Percentiles rank a stretch among this genome's conserved stretches.
These are phyloP conservation scores for Arthroderma sp. DNA, from an alignment of 2,329 filamentous ascomycete genomes.

Conservation along the genomic window DNA sequence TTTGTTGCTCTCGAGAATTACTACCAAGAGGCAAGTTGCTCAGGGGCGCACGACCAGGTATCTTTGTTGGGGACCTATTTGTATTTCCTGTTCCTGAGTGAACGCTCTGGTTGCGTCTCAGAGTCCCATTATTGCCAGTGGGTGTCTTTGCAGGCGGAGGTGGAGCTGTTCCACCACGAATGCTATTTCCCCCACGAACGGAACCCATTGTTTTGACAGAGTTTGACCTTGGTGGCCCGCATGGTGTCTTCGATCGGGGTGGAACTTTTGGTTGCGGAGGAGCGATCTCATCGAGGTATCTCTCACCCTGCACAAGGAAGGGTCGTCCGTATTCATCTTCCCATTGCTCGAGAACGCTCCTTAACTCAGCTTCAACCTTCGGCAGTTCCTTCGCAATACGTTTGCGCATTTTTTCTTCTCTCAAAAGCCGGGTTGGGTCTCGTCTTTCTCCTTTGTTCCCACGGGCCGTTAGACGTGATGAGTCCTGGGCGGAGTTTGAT, in stretches of 20 bases:
- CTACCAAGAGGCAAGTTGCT: constrained; percentile 38
- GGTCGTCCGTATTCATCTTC: constrained; percentile 89
- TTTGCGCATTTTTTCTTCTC: constrained; percentile 98
- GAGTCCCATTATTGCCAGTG: constrained; percentile 24
- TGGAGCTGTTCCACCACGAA: constrained; percentile 28
- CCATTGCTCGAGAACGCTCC: constrained; percentile 69
- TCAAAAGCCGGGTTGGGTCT: constrained; percentile 81
- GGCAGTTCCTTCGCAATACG: constrained; percentile 90
- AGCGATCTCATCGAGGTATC: constrained; percentile 73
- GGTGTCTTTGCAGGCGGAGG: constrained; percentile 34
- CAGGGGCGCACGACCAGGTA: constrained; percentile 35
- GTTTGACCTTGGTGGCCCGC: constrained; percentile 17
- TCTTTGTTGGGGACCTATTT: constrained; percentile 35
- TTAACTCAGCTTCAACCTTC: constrained; percentile 75
- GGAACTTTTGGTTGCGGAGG: constrained; percentile 53
- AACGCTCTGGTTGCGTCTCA: constrained; percentile 24
- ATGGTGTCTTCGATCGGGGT: constrained; percentile 37
- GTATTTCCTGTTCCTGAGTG: constrained; percentile 1
- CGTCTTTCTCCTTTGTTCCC: constrained; percentile 88
- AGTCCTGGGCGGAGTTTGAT: constrained; percentile 82
- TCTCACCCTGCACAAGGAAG: constrained; percentile 83
- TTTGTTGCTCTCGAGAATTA: constrained; percentile 61
- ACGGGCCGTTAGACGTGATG: constrained; percentile 80
- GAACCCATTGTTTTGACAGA: constrained; percentile 17
- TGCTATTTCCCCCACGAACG: constrained; percentile 23